phyloP scores from a whole-genome alignment of 805 yeast species.

The Starmerella bombi region DNA sequence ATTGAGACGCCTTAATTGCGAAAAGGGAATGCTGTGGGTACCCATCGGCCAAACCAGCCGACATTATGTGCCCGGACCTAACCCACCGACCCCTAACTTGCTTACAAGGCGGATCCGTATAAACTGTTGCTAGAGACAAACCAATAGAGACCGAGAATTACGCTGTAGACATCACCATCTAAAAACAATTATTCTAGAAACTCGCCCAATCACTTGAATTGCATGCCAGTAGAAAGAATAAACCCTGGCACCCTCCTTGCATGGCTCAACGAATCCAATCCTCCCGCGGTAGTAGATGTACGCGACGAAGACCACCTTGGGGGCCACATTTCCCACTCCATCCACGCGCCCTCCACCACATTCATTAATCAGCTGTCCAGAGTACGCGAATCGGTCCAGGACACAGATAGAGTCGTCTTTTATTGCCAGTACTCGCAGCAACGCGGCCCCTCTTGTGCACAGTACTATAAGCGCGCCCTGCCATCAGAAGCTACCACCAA shows the following conservation, averaged over 20 bases:
- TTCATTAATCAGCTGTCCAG: conserved; percentile 33
- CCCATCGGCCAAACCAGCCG: too few relatives aligned
- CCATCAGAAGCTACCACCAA: conserved; percentile 25
- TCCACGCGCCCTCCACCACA: conserved; percentile 42
- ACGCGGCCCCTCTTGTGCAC: conserved; percentile 79
- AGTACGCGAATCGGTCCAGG: conserved; percentile 29
- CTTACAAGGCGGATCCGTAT: too few relatives aligned
- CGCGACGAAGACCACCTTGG: conserved; percentile 75
- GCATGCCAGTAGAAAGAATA: conserved; percentile 8
- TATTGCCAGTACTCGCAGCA: conserved; percentile 88
- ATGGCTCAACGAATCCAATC: conserved; percentile 23
- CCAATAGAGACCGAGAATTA: too few relatives aligned
- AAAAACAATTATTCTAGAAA: neutral
- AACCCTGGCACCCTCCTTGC: conserved; percentile 21
- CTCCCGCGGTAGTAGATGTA: conserved; percentile 54
- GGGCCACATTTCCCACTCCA: conserved; percentile 48
- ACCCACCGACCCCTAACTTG: too few relatives aligned
- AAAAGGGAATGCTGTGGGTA: too few relatives aligned
- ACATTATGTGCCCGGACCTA: too few relatives aligned
- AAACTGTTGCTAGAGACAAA: too few relatives aligned
- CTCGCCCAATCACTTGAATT: neutral
- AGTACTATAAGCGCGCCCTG: conserved; percentile 20
- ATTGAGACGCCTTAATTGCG: too few relatives aligned
- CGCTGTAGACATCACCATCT: neutral
- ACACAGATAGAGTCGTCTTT: conserved; percentile 50